Base-by-base conservation (phyloP, 2,329 filamentous ascomycete genomes). In the Botrytis cinerea region DNA sequence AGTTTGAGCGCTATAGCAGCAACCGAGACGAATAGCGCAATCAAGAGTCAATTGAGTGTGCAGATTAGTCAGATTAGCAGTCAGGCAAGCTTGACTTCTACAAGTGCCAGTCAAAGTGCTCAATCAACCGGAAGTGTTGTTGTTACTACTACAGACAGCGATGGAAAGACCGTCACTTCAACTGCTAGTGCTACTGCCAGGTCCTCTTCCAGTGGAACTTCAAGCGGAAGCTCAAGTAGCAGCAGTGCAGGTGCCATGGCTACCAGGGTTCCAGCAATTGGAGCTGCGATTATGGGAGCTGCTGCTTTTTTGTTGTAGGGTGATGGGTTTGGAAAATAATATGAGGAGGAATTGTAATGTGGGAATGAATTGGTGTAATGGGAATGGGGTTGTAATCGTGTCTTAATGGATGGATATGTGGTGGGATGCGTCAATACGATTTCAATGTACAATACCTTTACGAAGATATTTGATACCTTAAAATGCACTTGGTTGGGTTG, bases 71-170 rank as follows among this genome's bases (percentile, higher is more conserved):
- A 72, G 60, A 66, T 72, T 59, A 67, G 60, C 40, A 72, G 60
- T 20, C 66, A 68, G 38, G 66, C 48, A 4, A 28, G 48, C 20
- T 57, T 68, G 20, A 54, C 18, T 9, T 6, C 48, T 20, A 22
- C 59, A 12, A 25, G 25, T 5, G 25, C 28, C 0, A 45, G 86
- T 20, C 35, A 51, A n/a, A 43, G n/a, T 16, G 46, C 32, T 16
- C 38, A n/a, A 9, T 38, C 28, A 28, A 54, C 8, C 12, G 45
- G 35, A 22, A 32, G 12, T 43, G 46, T 45, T 40, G 38, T 51
- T 1, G 38, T 51, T 0, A 67, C 70, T 16, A 54, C 70, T 2
- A 64, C 61, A 8, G 25, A 63, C 12, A 28, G 45, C 16, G 22
- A 54, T 25, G 62, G 60, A 6, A 61, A 46, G 2, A 61, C 51